These are phyloP conservation scores for Picea abies DNA, from an alignment of 83 land plant genomes.

Conservation along the genomic window DNA sequence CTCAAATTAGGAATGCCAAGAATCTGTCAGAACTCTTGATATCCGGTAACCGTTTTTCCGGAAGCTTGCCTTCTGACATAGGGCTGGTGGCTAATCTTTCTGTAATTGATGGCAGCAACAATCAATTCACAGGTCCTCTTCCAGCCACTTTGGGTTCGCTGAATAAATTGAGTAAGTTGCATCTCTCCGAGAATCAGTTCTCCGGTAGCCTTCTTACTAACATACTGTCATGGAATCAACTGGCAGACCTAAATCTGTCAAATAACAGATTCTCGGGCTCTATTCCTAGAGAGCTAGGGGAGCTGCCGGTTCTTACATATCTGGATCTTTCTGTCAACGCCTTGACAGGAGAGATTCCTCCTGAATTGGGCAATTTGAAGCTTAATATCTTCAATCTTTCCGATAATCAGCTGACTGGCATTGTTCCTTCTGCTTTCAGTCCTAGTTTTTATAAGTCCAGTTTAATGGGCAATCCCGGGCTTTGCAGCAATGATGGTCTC, in stretches of 20 bases:
- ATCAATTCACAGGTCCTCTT: constrained; percentile 34
- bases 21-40: constrained; percentile 48
- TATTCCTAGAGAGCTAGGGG: constrained; percentile 51
- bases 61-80: constrained; percentile 53
- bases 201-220: constrained; percentile 38
- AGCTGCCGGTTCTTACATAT: constrained; percentile 38
- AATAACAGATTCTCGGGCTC: constrained; percentile 49
- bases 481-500: constrained; percentile 19
- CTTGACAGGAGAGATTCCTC: constrained; percentile 63
- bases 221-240: constrained; percentile 37
- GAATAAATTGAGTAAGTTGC: constrained; percentile 21
- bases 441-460: not conserved
- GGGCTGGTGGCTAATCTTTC: constrained; percentile 31
- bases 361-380: constrained; percentile 42
- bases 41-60: constrained; percentile 57
- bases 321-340: constrained; percentile 60
- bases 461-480: constrained; percentile 24
- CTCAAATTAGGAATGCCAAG: constrained; percentile 16
- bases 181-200: constrained; percentile 47
- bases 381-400: constrained; percentile 72
- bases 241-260: constrained; percentile 41
- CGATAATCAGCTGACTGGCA: constrained; percentile 57
- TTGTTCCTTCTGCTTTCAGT: constrained; percentile 48
- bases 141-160: constrained; percentile 32
- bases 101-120: constrained; percentile 17